A percentile compares a stretch with the other conserved stretches of the same genome.
Conservation (phyloP, 106 monocot genomes). For the Triglochin maritima region DNA sequence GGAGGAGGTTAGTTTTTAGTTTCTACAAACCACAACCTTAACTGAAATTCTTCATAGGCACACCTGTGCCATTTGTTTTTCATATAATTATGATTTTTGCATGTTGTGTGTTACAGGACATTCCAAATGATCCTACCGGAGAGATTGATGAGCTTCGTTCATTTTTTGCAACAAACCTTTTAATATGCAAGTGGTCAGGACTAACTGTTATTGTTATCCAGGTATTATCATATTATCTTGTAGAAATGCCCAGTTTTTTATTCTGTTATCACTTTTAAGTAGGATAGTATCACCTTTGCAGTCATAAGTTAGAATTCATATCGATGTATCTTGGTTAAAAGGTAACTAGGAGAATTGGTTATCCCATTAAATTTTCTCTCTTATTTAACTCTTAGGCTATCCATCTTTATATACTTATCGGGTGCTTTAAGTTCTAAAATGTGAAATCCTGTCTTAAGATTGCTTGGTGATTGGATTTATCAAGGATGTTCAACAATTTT, state of each 20-base stretch:
- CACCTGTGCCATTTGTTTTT: not conserved
- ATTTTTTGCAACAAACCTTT: conserved; percentile 44
- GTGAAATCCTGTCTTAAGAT: too few relatives aligned
- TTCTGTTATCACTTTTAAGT: not conserved
- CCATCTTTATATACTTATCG: not conserved
- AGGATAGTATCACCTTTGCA: not conserved
- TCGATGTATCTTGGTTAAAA: not conserved
- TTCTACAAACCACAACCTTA: not conserved
- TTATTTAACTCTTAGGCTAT: not conserved
- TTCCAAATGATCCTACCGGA: conserved; percentile 58
- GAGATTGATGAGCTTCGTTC: conserved; percentile 33
- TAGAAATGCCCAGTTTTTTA: not conserved
- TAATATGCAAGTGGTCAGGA: conserved; percentile 31
- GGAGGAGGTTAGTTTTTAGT: conserved; percentile 18
- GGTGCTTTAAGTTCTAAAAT: too few relatives aligned
- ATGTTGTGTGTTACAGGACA: conserved; percentile 23
- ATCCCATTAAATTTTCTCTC: not conserved
- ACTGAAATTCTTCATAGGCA: not conserved
- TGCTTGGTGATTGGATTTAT: too few relatives aligned
- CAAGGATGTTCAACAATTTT: too few relatives aligned
- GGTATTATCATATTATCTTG: conserved; percentile 16
- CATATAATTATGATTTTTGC: not conserved
- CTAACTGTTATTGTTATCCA: conserved; percentile 38
- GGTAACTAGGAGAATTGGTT: not conserved
- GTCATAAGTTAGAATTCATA: not conserved